phyloP scores from a whole-genome alignment of 2,329 filamentous ascomycete genomes.

The Penicillium aurantiogriseum region DNA sequence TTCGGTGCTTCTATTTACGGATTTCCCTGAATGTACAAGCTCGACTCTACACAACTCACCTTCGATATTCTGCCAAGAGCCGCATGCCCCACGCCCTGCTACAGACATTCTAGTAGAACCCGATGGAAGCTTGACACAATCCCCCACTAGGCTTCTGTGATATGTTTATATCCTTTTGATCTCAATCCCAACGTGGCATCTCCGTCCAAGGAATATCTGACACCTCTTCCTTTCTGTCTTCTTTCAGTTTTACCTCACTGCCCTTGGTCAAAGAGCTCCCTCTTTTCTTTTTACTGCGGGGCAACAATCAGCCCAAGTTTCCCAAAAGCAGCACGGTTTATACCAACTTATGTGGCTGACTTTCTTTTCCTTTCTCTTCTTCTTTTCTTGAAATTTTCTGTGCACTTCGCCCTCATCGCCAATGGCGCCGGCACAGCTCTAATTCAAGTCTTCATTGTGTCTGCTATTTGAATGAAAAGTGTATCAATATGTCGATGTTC shows the following conservation, averaged over 20 bases:
- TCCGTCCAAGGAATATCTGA: neutral
- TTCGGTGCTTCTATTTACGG: neutral
- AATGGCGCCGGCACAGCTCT: neutral
- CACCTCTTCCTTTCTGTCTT: neutral
- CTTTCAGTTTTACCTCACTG: neutral
- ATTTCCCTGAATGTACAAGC: neutral
- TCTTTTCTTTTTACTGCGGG: constrained; percentile 4
- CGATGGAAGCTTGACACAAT: constrained; percentile 30
- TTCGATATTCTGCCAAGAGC: constrained; percentile 4
- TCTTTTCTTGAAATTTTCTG: neutral
- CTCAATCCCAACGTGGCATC: constrained; percentile 8
- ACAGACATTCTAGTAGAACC: constrained; percentile 36
- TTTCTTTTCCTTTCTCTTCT: neutral
- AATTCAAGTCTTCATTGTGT: neutral
- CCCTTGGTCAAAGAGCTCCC: neutral
- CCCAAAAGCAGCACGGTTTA: neutral
- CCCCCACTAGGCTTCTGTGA: constrained; percentile 9
- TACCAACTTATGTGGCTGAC: neutral
- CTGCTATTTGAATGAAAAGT: neutral
- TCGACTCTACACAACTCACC: neutral
- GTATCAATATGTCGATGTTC: constrained; percentile 41
- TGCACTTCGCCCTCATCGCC: neutral
- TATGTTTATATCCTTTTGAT: constrained; percentile 20
- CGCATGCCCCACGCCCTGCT: constrained; percentile 24
- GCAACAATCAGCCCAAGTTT: neutral